These are phyloP conservation scores for Candida sanyaensis DNA, from an alignment of 1,139 yeast species.

Conservation along the genomic window DNA sequence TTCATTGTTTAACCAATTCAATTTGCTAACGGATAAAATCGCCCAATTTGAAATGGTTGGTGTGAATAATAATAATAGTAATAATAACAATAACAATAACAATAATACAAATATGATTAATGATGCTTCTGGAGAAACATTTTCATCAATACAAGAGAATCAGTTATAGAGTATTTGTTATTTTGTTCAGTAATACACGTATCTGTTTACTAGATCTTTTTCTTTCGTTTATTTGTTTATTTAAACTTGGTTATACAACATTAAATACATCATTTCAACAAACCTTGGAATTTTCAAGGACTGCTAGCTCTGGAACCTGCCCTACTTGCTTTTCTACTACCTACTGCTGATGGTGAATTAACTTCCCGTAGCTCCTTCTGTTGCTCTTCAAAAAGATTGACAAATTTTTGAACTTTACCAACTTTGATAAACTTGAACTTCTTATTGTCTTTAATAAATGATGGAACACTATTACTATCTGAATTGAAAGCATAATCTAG, in stretches of 20 bases:
- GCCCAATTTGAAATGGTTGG: slow-evolving; percentile 22
- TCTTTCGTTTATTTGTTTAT: no score
- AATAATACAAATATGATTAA: not conserved
- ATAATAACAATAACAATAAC: no score
- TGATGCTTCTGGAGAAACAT: not conserved
- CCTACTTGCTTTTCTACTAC: slow-evolving; percentile 8
- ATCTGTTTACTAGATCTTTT: no score
- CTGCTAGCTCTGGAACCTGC: not conserved
- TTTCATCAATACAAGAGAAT: not conserved
- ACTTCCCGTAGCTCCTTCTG: slow-evolving; percentile 14
- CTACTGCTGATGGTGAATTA: not conserved
- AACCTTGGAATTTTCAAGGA: not conserved
- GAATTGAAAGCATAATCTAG: slow-evolving; percentile 35
- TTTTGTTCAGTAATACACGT: no score
- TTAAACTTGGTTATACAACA: not conserved
- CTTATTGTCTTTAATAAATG: slow-evolving; percentile 43
- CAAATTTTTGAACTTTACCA: slow-evolving; percentile 52
- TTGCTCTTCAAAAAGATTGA: slow-evolving; percentile 46
- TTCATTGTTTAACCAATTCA: slow-evolving; percentile 38
- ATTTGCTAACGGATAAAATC: slow-evolving; percentile 40
- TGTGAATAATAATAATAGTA: not conserved
- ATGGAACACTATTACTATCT: slow-evolving; percentile 34
- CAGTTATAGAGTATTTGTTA: not conserved
- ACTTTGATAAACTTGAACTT: slow-evolving; percentile 50
- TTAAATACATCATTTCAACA: not conserved